phyloP scores from a whole-genome alignment of 495 filamentous ascomycete species.

The Geoglossum glabrum region DNA sequence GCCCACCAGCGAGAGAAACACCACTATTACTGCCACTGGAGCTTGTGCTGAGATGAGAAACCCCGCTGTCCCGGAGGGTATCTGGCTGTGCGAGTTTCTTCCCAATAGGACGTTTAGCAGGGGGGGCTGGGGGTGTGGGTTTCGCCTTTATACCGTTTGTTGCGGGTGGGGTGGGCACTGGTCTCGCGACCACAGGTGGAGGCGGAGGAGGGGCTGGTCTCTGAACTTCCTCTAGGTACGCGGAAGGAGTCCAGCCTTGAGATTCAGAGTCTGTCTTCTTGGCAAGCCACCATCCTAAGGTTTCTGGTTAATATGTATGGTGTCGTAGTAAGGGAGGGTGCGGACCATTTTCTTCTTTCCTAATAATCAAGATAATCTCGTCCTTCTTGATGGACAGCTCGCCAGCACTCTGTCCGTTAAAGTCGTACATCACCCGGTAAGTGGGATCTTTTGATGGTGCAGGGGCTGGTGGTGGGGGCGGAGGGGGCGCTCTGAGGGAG shows the following conservation, averaged over 20 bases:
- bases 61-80: slow-evolving; percentile 42
- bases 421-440: slow-evolving; percentile 74
- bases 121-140: slow-evolving; percentile 50
- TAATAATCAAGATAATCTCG: slow-evolving; percentile 65
- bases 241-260: slow-evolving; percentile 83
- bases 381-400: slow-evolving; percentile 59
- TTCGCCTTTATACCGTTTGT: slow-evolving; percentile 11
- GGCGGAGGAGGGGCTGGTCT: slow-evolving; percentile 20
- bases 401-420: slow-evolving; percentile 53
- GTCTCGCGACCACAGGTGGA: slow-evolving; percentile 18
- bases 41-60: background rate
- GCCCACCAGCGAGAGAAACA: slow-evolving; percentile 5
- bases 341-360: slow-evolving; percentile 83
- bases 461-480: slow-evolving; percentile 50
- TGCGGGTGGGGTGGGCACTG: slow-evolving; percentile 4
- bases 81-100: slow-evolving; percentile 45
- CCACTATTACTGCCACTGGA: slow-evolving; percentile 3
- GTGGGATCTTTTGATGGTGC: slow-evolving; percentile 54
- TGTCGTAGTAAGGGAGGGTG: background rate
- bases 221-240: slow-evolving; percentile 63
- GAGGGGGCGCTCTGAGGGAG: slow-evolving; percentile 32
- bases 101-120: slow-evolving; percentile 63
- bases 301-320: background rate
- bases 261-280: slow-evolving; percentile 39
- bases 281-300: slow-evolving; percentile 81